Base-by-base conservation (phyloP, 1,284 basidiomycete species). In the Irpex sp. region DNA sequence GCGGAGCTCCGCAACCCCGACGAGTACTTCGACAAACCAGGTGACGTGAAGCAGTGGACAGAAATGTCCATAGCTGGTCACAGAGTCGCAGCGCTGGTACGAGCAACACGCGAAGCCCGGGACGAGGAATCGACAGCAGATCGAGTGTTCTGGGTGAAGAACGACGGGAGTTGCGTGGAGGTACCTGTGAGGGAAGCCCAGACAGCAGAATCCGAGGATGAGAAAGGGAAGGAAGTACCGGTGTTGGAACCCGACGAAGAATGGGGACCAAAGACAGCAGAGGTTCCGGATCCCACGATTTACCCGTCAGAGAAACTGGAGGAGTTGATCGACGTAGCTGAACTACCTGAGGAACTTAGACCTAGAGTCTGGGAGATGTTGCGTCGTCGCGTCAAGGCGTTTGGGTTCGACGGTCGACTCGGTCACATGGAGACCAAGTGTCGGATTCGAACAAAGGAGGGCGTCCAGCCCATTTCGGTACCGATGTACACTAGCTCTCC, bases 401-500 rank as follows among this genome's bases (percentile, higher is more conserved):
- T 53, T 17, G 50, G 50, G 63, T 1, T 37, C 56, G 31, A 33
- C 35, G 15, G 50, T 9, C 50, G 50, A 19, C 26, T 53, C n/a
- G 50, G 50, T 19, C 50, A 53, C 17, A 9, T 53, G 9, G 11
- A 53, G 17, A 53, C 50, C n/a, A 26, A 36, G 33, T 57, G 56
- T 19, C 56, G 26, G 11, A 35, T 57, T 11, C 56, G 56, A 33
- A 59, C 50, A 9, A 31, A 53, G 37, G 58, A 59, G n/a, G 60
- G 60, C 13, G 55, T 11, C 5, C 54, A 66, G 8, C 71, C 70
- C 1, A 63, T 73, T 4, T 66, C 69, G 2, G 37, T 68, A 19
- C 68, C 74, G 1, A 69, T 69, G 67, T 71, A 70, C 60, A 60
- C 63, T 15, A 19, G 68, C 3, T 77, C 76, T 2, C 75, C 75